Evolutionary conservation across 2,329 filamentous ascomycete species (phyloP), one percentile per base, ranked within the genome.

Genomic region (Colletotrichum sublineola): DNA sequence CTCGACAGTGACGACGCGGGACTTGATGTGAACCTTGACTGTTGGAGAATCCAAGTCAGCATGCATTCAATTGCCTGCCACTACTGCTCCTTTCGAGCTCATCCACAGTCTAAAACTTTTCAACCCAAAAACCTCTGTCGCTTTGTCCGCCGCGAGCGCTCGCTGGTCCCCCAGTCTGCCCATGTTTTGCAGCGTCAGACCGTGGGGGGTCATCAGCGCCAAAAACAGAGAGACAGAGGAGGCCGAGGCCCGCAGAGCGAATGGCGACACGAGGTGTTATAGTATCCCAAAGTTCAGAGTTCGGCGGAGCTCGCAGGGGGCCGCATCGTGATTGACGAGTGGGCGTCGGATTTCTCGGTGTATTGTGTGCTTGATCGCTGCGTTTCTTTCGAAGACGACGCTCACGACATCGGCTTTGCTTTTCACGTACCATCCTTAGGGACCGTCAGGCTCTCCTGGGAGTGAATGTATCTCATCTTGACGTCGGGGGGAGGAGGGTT

Each of bases 401-500:
- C 63, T 44, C 38, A 56, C 52, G 65, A 61, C 42, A 33, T 74
- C 61, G 75, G 72, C 62, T 77, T 75, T 76, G 8, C 20, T 55
- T 78, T 75, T 77, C 80, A 93, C 94, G 88, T 92, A 97, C 95
- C 95, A 90, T 95, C 94, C 86, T 98, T 94, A 83, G 97, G 96
- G 87, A 99, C 94, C 83, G 92, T 91, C 88, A 99, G 90, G 88
- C 91, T 90, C 92, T 99, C 96, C 89, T 96, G 90, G 84, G 94
- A 97, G 91, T 98, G 95, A 89, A 99, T 97, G 94, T 98, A 98
- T 91, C 94, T 97, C 96, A 98, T 98, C 88, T 94, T 98, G 93
- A 88, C 87, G 86, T 84, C 84, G 81, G 82, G 84, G 62, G 81
- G 82, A 84, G 83, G 50, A 56, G 82, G 81, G 81, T 64, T 70